Base-by-base conservation (phyloP, 192 early-diverging fungal species). In the Helicostylum pulchrum region DNA sequence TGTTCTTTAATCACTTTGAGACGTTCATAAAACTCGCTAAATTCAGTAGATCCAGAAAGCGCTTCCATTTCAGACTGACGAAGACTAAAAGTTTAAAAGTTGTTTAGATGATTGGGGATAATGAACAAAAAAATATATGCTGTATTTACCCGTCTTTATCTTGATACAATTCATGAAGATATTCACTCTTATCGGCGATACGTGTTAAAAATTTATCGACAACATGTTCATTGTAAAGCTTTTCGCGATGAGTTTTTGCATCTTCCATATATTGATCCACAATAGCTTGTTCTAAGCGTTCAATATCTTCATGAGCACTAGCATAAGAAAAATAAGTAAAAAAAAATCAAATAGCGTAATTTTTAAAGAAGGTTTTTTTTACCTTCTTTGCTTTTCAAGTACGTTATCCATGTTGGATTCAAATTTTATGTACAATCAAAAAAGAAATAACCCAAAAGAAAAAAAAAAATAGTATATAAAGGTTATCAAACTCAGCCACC, bases 261-360 rank as follows among this genome's bases (percentile, higher is more conserved):
- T 91, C 81, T 23, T 82, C 73, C 65, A 92, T 79, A 69, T 92
- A 86, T 70, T 93, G 86, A 65, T 87, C 81, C 9, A 94, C 93
- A 26, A 89, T 84, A 0, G 92, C 93, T 65, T 91, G 81, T 72
- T 97, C 93, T n/a, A 95, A 66, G 31, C 92, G 87, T 78, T 99
- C 96, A 60, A 94, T 85, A 67, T 94, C 92, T 79, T 99, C 95
- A 70, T 95, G 87, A 20, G 85, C 81, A 47, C 81, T 79, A 54
- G 0, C 69, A 50, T 50, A 71, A 63, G 73, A 78, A 2, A 2
- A 53, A 39, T 53, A 12, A 46, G 10, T 66, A 9, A 52, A 11
- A 4, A 12, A 0, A 26, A 30, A 32, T 1, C 15, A 15, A 23
- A 56, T 4, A 60, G 2, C n/a, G 4, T 56, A 26, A 26, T 26